Evolutionary conservation across 257 asterid species (phyloP).

Genomic region (Solanum pinnatisectum): DNA sequence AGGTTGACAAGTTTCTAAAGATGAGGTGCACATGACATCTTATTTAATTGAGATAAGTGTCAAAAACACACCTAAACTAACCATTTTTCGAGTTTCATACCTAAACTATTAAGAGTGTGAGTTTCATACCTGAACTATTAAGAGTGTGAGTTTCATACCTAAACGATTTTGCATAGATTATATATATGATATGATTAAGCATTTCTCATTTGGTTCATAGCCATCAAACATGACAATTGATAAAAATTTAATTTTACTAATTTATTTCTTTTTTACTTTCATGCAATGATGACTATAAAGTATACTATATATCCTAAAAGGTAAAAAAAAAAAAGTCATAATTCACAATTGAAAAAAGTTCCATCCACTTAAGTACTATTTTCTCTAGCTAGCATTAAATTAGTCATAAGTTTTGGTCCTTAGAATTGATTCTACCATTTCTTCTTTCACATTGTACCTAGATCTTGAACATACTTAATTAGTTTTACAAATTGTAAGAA

Average conservation of each 20-base stretch:
- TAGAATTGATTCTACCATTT: not conserved
- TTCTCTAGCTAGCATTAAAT: not conserved
- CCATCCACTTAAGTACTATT: not conserved
- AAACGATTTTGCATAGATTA: not conserved
- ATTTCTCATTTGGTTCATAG: not conserved
- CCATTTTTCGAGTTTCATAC: too few relatives aligned
- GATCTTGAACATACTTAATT: not conserved
- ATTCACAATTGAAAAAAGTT: not conserved
- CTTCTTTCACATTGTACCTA: not conserved
- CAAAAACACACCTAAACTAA: too few relatives aligned
- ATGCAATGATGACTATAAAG: not conserved
- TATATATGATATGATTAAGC: not conserved
- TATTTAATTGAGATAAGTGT: not conserved
- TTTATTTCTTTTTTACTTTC: not conserved
- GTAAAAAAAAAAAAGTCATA: not conserved
- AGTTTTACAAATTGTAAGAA: not conserved
- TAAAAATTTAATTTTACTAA: not conserved
- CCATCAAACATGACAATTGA: not conserved
- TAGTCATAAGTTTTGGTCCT: not conserved
- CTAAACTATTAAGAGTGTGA: too few relatives aligned
- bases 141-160: too few relatives aligned
- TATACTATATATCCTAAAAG: not conserved
- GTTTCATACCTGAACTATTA: too few relatives aligned
- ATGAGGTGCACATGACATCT: not conserved
- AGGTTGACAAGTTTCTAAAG: not conserved